Percentiles rank a stretch among this genome's conserved stretches.
Conservation (phyloP, 306 rosid species). For the Urtica urens region DNA sequence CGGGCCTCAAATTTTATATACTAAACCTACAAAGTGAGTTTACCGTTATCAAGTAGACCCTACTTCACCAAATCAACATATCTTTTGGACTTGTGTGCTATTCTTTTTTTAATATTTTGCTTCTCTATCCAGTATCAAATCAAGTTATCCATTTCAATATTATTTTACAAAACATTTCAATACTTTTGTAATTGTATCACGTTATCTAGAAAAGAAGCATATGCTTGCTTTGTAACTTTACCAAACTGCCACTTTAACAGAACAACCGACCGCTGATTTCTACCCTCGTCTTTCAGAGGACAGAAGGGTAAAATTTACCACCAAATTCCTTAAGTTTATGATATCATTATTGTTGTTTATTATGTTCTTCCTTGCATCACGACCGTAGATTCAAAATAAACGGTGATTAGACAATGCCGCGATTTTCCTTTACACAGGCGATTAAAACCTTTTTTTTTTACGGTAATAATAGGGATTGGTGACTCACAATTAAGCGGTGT, state of each 20-base stretch:
- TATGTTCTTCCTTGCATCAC: too few species aligned
- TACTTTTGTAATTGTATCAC: too few species aligned
- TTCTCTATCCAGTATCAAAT: constrained; percentile 1
- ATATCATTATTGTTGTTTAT: too few species aligned
- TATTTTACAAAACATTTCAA: too few species aligned
- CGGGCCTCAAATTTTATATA: neutral
- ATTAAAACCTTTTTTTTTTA: neutral
- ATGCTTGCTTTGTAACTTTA: constrained; percentile 5
- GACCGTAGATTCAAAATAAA: neutral
- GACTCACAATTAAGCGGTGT: neutral
- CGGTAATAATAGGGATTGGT: too few species aligned
- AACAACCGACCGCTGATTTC: neutral
- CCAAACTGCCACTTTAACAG: neutral
- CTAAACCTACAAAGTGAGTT: neutral
- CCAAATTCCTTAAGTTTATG: neutral
- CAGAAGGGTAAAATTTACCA: neutral
- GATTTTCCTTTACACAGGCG: neutral
- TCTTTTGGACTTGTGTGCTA: neutral
- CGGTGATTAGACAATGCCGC: neutral
- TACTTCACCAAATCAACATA: neutral
- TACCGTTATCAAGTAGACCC: constrained; percentile 24
- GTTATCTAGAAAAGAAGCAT: constrained; percentile 4
- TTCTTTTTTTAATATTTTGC: neutral
- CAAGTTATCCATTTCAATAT: neutral
- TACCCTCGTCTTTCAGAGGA: too few species aligned